Evolutionary conservation across 192 early-diverging fungal species (phyloP).

Genomic region (Linnemannia schmuckeri): DNA sequence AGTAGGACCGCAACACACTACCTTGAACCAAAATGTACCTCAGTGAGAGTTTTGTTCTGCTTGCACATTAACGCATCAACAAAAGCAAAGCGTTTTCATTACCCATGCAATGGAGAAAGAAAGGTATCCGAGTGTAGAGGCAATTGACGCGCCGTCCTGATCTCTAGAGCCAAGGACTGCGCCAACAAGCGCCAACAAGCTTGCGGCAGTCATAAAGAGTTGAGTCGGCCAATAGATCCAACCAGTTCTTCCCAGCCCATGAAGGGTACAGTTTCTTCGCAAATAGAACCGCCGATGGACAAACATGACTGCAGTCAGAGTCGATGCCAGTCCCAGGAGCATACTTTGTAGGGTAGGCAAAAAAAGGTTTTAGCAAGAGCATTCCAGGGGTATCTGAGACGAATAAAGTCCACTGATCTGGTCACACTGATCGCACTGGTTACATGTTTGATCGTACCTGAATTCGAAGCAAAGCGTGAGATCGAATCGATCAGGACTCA

Average conservation of each 20-base stretch:
- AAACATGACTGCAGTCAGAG: neutral
- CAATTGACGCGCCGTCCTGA: neutral
- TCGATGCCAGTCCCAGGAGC: neutral
- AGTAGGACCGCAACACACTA: slow-evolving; percentile 16
- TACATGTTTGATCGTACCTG: slow-evolving; percentile 10
- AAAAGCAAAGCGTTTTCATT: neutral
- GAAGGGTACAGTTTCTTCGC: slow-evolving; percentile 3
- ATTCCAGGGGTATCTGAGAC: neutral
- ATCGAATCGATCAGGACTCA: slow-evolving; percentile 32
- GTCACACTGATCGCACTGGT: neutral
- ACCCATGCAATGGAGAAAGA: slow-evolving; percentile 34
- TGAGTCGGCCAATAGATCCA: slow-evolving; percentile 46
- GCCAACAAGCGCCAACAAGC: neutral
- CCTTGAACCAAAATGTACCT: neutral
- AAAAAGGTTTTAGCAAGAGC: neutral
- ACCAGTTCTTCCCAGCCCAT: slow-evolving; percentile 25
- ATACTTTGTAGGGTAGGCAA: slow-evolving; percentile 4
- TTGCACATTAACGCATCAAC: neutral
- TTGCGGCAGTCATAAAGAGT: neutral
- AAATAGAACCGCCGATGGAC: slow-evolving; percentile 12
- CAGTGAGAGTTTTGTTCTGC: neutral
- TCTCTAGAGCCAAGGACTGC: neutral
- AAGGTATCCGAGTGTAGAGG: slow-evolving; percentile 10
- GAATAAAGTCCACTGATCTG: neutral
- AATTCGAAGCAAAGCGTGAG: slow-evolving; percentile 38